phyloP scores from a whole-genome alignment of 352 stramenopile species.

The Phytophthora hybrid region DNA sequence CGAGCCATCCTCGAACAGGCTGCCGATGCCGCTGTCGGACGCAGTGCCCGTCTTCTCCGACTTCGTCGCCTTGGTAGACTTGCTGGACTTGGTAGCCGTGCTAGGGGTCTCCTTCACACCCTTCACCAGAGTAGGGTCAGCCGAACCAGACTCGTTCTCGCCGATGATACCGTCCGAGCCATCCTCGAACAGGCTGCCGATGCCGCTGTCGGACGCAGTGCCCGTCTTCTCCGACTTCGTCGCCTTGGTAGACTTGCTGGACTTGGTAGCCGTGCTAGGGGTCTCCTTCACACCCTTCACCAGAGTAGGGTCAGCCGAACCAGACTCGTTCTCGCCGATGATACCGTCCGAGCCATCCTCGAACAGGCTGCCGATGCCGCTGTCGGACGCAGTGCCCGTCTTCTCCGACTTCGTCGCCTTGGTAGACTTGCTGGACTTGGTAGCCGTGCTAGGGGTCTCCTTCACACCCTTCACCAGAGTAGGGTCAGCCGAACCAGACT shows the following conservation, averaged over 20 bases:
- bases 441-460: background rate
- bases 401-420: conserved; percentile 25
- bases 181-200: conserved; percentile 18
- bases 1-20: conserved; percentile 11
- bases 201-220: background rate
- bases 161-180: conserved; percentile 5
- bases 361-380: conserved; percentile 22
- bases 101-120: conserved; percentile 7
- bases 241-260: background rate
- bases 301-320: background rate
- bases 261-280: background rate
- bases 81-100: background rate
- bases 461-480: conserved; percentile 6
- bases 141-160: conserved; percentile 1
- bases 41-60: conserved; percentile 6
- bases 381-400: conserved; percentile 14
- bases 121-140: conserved; percentile 27
- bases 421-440: conserved; percentile 13
- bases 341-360: conserved; percentile 11
- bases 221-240: conserved; percentile 17
- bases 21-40: conserved; percentile 8
- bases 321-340: background rate
- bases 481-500: background rate
- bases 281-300: conserved; percentile 10
- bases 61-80: conserved; percentile 4